Evolutionary conservation across 2,329 filamentous ascomycete species (phyloP).

Genomic region (Rhinocladiella mackenziei): DNA sequence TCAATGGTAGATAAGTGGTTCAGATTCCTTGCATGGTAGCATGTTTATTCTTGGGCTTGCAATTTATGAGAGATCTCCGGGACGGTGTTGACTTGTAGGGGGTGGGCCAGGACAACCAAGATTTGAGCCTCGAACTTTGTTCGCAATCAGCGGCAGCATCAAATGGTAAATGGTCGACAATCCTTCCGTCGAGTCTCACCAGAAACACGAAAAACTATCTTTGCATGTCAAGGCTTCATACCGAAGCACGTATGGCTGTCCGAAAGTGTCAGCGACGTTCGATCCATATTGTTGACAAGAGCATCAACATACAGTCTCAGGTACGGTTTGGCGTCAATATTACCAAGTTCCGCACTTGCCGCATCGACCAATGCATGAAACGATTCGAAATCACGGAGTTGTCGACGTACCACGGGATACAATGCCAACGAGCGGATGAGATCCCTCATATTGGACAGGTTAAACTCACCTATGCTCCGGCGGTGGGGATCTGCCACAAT

Average conservation of each 20-base stretch:
- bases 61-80: no score
- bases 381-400: slow-evolving; percentile 6
- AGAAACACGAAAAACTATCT: no score
- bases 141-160: no score
- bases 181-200: no score
- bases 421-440: slow-evolving; percentile 13
- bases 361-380: slow-evolving; percentile 9
- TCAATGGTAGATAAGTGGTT: no score
- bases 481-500: slow-evolving; percentile 10
- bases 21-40: no score
- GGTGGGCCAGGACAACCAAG: no score
- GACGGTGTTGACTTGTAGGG: no score
- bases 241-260: slow-evolving; percentile 3
- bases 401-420: slow-evolving; percentile 11
- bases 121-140: no score
- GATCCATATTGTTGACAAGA: neutral
- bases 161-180: no score
- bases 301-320: slow-evolving; percentile 15
- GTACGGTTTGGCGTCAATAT: slow-evolving; percentile 16
- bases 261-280: neutral
- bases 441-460: slow-evolving; percentile 18
- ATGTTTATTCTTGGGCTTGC: no score
- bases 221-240: slow-evolving; percentile 1
- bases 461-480: slow-evolving; percentile 15
- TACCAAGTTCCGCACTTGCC: slow-evolving; percentile 14